phyloP scores from a whole-genome alignment of 2,329 filamentous ascomycete genomes.

The Tolypocladium guangdongense region DNA sequence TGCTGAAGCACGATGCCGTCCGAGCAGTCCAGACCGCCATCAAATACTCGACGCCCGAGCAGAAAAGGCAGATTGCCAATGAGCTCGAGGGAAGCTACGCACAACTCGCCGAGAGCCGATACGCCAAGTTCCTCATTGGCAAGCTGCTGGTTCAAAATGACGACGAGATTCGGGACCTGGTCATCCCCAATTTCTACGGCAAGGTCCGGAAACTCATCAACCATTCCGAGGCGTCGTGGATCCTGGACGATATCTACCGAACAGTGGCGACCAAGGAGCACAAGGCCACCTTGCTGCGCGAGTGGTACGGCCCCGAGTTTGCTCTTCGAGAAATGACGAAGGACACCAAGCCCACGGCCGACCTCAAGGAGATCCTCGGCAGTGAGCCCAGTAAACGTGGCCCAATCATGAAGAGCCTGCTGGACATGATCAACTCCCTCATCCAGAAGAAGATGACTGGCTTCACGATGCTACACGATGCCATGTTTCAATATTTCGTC shows the following conservation, averaged over 20 bases:
- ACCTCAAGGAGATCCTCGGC: constrained; percentile 65
- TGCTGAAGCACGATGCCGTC: constrained; percentile 98
- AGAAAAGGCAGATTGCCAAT: constrained; percentile 73
- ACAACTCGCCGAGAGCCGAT: constrained; percentile 83
- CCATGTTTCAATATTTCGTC: constrained; percentile 93
- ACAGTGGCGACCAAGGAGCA: constrained; percentile 77
- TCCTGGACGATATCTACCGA: constrained; percentile 92
- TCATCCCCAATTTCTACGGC: constrained; percentile 92
- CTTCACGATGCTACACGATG: constrained; percentile 96
- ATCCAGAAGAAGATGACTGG: constrained; percentile 95
- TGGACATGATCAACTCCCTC: constrained; percentile 80
- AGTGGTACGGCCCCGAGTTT: constrained; percentile 96
- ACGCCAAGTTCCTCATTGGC: constrained; percentile 94
- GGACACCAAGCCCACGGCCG: constrained; percentile 47
- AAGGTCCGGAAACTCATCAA: constrained; percentile 88
- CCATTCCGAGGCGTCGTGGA: constrained; percentile 94
- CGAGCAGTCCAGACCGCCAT: constrained; percentile 91
- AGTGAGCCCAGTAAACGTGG: constrained; percentile 74
- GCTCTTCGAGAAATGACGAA: constrained; percentile 57
- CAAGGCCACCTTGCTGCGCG: constrained; percentile 72
- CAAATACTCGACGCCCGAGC: constrained; percentile 82
- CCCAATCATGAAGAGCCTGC: constrained; percentile 75
- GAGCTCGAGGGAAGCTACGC: constrained; percentile 81
- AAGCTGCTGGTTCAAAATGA: constrained; percentile 94
- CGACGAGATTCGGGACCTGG: constrained; percentile 71